Base-by-base conservation (phyloP, 306 rosid genomes). In the Crotalaria pallida region DNA sequence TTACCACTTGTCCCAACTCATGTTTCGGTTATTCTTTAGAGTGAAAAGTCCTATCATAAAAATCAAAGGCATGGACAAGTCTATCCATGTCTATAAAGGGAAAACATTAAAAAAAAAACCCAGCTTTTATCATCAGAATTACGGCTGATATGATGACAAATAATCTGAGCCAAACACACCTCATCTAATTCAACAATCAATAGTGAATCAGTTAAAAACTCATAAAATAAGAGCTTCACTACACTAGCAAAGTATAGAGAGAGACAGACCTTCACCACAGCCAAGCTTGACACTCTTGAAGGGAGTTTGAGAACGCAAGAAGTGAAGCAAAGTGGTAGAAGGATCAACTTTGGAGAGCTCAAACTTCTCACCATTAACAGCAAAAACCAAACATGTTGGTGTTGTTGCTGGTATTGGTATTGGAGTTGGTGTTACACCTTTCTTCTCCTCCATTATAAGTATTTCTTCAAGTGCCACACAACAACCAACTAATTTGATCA, bases 211-310 rank as follows among this genome's bases (percentile, higher is more conserved):
- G n/a, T n/a, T n/a, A n/a, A n/a, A n/a, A n/a, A n/a, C n/a, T n/a
- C n/a, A n/a, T n/a, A n/a, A n/a, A n/a, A n/a, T 2, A 23, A 18
- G 18, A 21, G 24, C 38, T 36, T 21, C 34, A 49, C 12, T 12
- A 17, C 1, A n/a, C n/a, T n/a, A n/a, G n/a, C n/a, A n/a, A n/a
- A n/a, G n/a, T n/a, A n/a, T n/a, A 29, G 2, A 49, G 11, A 19
- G 3, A 49, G 15, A 48, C 19, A 58, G 17, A 89, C 98, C 96
- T 89, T 92, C 96, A 43, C 89, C 96, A 36, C 98, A 92, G 66
- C 90, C 59, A 17, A 88, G 96, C 86, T 89, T 92, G 53, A 65
- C 88, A 68, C 98, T 89, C 87, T 86, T 89, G 84, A 89, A 88
- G 67, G 58, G 79, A 69, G 98, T 92, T 5, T 59, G 81, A 24